Percentiles rank a stretch among this genome's conserved stretches.
Conservation (phyloP, 2,329 filamentous ascomycete species). For the Zelopaecilomyces penicillatus region DNA sequence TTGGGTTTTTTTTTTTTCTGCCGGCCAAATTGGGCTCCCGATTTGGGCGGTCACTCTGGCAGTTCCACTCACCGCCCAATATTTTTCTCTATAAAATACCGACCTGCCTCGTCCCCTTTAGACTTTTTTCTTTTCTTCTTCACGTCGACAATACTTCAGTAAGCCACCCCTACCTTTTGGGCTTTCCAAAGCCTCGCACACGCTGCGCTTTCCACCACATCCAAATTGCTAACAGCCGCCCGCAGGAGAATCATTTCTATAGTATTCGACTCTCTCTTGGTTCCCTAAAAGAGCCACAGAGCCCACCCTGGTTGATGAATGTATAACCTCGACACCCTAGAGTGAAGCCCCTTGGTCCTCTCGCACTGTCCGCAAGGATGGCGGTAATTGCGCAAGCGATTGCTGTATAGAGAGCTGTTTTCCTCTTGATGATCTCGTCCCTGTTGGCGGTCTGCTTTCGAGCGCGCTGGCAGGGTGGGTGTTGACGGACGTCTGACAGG, state of each 20-base stretch:
- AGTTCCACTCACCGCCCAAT: constrained; percentile 11
- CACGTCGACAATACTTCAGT: constrained; percentile 57
- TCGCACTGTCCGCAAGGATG: constrained; percentile 54
- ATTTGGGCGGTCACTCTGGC: too few relatives aligned
- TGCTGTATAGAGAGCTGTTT: constrained; percentile 70
- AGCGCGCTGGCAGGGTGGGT: constrained; percentile 71
- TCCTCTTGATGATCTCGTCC: constrained; percentile 80
- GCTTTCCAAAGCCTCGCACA: constrained; percentile 4
- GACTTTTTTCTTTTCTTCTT: constrained; percentile 42
- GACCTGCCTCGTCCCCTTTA: constrained; percentile 21
- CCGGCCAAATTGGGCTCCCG: too few relatives aligned
- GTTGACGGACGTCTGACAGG: constrained; percentile 87
- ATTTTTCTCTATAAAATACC: constrained; percentile 32
- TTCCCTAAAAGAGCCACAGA: constrained; percentile 89
- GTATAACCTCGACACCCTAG: constrained; percentile 78
- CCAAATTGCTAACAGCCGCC: constrained; percentile 15
- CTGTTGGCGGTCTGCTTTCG: constrained; percentile 63
- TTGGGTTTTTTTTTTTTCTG: too few relatives aligned
- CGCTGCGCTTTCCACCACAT: not conserved
- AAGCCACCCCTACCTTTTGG: constrained; percentile 25
- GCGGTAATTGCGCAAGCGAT: constrained; percentile 33
- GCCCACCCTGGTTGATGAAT: constrained; percentile 92
- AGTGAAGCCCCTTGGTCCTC: constrained; percentile 65
- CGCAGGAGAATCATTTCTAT: constrained; percentile 89
- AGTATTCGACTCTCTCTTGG: constrained; percentile 90